Evolutionary conservation across 169 alveolate genomes (phyloP), one percentile per base, ranked within the genome.

Genomic region (Plasmodium vinckei): DNA sequence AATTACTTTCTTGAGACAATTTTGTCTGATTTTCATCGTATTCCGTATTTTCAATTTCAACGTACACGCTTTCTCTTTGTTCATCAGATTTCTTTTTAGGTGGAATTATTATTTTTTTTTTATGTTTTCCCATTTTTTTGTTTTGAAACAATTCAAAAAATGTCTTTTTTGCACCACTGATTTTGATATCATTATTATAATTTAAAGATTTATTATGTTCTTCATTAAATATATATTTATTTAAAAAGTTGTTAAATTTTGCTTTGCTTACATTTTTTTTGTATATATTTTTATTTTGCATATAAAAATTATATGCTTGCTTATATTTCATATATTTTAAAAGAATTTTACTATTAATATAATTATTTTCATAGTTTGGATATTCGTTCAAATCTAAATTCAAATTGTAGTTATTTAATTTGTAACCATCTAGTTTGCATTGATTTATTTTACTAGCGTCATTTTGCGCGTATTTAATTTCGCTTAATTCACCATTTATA

Each of bases 321-420:
- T 86, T 86, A 63, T 86, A 86, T 69, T 54, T 54, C 33, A 86
- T 51, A 51, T 69, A 86, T 39, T 69, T 71, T 46, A 13, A 51
- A 57, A 69, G 56, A 46, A 86, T 86, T 69, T 57, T 75, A 17
- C 67, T 67, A 51, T 75, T 63, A 21, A 75, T 75, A 69, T 75
- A 75, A 67, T 23, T 13, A 7, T 21, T 63, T 12, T 33, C 25
- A 47, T 17, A 51, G 59, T 33, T 33, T 33, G 42, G 42, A 33
- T 33, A 4, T 2, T 33, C 5, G 42, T 5, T 33, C 42, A 7
- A 33, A 33, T 33, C 47, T 12, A n/a, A 60, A 65, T 27, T 47
- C 15, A 19, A 51, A 13, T 60, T 54, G 39, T 27, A 57, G 47
- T 12, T 23, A 23, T 21, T 63, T 25, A 63, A 25, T 63, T 63